These are phyloP conservation scores for Adansonia digitata DNA, from an alignment of 345 rosid species.

Conservation along the genomic window DNA sequence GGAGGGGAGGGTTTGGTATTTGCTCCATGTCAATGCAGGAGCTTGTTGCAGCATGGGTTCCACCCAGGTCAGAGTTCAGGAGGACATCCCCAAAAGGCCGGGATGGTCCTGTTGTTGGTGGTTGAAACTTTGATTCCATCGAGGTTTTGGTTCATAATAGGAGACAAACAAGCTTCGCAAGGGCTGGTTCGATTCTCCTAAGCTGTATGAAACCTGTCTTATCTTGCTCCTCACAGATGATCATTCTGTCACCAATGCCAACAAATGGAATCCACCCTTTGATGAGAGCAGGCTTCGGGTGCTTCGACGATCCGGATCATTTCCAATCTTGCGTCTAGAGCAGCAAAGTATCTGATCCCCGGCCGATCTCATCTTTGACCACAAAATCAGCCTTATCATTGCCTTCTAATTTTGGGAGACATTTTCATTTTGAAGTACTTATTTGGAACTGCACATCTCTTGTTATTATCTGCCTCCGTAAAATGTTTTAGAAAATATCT, in stretches of 20 bases:
- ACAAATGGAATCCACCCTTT: background rate
- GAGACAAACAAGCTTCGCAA: background rate
- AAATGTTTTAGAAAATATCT: too few species aligned
- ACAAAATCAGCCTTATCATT: background rate
- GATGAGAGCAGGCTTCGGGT: constrained; percentile 6
- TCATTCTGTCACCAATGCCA: background rate
- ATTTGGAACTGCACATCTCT: background rate
- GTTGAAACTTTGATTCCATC: background rate
- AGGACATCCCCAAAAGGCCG: too few species aligned
- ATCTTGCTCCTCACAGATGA: constrained; percentile 4
- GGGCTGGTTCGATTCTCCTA: background rate
- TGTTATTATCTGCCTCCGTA: background rate
- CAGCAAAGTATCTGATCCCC: background rate
- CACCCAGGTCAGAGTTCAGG: too few species aligned
- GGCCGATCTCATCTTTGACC: background rate
- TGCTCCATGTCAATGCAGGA: background rate
- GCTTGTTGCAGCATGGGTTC: background rate
- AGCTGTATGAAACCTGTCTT: background rate
- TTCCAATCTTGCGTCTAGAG: background rate
- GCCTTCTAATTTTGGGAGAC: background rate
- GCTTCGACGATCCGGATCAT: too few species aligned
- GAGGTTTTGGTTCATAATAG: background rate
- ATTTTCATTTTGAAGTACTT: background rate
- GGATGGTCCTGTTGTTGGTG: background rate
- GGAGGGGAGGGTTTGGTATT: too few species aligned